Evolutionary conservation across 441 rosid species (phyloP), one percentile per base, ranked within the genome.

Genomic region (Cnidoscolus chayamansa): DNA sequence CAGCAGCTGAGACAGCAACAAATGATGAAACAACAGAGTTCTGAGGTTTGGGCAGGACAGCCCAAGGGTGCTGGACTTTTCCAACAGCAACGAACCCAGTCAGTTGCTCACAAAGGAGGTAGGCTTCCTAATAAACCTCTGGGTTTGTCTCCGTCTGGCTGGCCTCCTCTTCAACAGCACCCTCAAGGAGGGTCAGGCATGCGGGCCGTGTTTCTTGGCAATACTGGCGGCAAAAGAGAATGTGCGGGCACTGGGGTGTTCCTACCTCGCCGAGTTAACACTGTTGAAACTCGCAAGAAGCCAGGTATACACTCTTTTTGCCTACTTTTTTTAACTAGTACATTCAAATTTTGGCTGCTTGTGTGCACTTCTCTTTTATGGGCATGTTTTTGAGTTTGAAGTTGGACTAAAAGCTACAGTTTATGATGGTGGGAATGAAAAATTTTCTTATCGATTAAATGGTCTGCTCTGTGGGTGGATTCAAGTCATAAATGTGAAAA

Each of bases 171-270:
- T 57, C 89, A 49, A 0, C 72, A 68, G 5, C 82, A 64, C 43
- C 40, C 55, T 20, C 81, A 72, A 70, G 77, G 72, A 10, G 86
- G 79, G 64, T 84, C 89, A 7, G 84, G 82, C 51, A 81, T 83
- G 96, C 78, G 83, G 17, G 89, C 90, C 17, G 87, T 85, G 7
- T 85, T 87, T 50, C 79, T 88, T 7, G 89, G 91, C 13, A 78
- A 81, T 17, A 80, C 81, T 0, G 72, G 80, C 12, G 81, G 61
- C 0, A 88, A 87, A 79, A 79, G 83, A 43, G 89, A 82, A 68
- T 88, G 84, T 55, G 76, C 93, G 0, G 98, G 97, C 11, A 93
- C 98, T 16, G 98, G 97, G 11, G 97, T 93, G 3, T 93, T 93
- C 81, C 72, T 91, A 35, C 98, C 98, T 43, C 94, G 93, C 13